A percentile compares a stretch with the other conserved stretches of the same genome.
These are phyloP conservation scores for Wallacemonas sp. DNA, from an alignment of 208 protist genomes.

Conservation along the genomic window DNA sequence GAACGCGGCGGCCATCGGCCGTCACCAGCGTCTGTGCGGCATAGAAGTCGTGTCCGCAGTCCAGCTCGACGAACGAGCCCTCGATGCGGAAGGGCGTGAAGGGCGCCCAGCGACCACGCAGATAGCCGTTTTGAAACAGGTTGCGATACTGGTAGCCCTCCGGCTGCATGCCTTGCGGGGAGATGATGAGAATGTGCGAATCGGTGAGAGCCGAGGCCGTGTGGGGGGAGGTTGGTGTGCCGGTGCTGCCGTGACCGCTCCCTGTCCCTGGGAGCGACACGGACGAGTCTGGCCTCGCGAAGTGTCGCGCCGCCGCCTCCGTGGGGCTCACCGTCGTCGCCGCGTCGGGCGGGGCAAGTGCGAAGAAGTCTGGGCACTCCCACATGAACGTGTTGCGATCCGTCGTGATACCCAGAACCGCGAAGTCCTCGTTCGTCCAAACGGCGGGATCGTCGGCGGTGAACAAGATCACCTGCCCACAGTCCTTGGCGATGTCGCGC, in stretches of 20 bases:
- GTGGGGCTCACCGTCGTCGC: not conserved
- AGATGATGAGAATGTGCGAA: conserved; percentile 22
- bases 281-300: not conserved
- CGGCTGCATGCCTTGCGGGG: conserved; percentile 33
- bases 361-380: conserved; percentile 50
- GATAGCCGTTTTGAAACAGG: conserved; percentile 43
- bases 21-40: conserved; percentile 29
- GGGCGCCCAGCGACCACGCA: conserved; percentile 32
- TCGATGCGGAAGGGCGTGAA: conserved; percentile 22
- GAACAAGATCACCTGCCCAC: conserved; percentile 41
- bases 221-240: not conserved
- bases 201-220: not conserved
- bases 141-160: conserved; percentile 28
- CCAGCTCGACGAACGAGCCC: conserved; percentile 32
- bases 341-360: not conserved
- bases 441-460: conserved; percentile 17
- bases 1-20: conserved; percentile 26
- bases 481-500: conserved; percentile 24
- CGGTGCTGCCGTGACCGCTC: not conserved
- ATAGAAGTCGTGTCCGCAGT: conserved; percentile 42
- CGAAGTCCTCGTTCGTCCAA: conserved; percentile 31
- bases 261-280: not conserved
- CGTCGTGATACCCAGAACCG: conserved; percentile 17
- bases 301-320: not conserved
- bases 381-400: conserved; percentile 59